Conservation (phyloP, 768 basidiomycete species). For the Rhizopogon sp. region DNA sequence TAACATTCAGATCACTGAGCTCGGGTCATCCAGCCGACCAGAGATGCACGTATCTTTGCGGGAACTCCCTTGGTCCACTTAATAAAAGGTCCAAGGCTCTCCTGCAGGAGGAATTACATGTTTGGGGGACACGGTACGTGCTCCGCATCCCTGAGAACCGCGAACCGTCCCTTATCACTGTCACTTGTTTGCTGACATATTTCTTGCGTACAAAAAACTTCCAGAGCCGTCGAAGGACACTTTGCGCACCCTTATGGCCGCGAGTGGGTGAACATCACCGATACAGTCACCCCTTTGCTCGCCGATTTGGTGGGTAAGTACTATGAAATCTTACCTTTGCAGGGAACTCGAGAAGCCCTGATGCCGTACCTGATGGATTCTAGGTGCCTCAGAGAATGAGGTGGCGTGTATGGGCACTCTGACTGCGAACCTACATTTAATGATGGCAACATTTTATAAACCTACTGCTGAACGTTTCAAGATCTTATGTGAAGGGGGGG, state of each 20-base stretch:
- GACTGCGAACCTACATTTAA: conserved; percentile 92
- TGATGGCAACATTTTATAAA: conserved; percentile 93
- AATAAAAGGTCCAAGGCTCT: conserved; percentile 68
- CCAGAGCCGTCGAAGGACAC: conserved; percentile 83
- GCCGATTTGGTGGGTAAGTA: conserved; percentile 78
- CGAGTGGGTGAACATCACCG: conserved; percentile 78
- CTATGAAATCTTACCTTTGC: neutral
- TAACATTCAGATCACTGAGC: neutral
- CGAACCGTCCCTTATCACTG: conserved; percentile 5
- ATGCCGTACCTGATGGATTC: conserved; percentile 5
- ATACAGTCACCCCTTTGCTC: conserved; percentile 66
- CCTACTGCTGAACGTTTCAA: conserved; percentile 83
- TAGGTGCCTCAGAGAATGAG: conserved; percentile 85
- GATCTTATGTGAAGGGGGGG: conserved; percentile 90
- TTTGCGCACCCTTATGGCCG: conserved; percentile 82
- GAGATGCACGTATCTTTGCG: conserved; percentile 82
- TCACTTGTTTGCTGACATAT: conserved; percentile 7
- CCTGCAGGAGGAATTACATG: conserved; percentile 75
- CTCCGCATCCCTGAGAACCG: neutral
- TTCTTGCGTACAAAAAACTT: conserved; percentile 3
- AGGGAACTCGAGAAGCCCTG: neutral
- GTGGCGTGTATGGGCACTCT: conserved; percentile 94
- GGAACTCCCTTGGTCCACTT: conserved; percentile 89
- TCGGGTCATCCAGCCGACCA: conserved; percentile 33
- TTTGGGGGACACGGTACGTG: conserved; percentile 72